Evolutionary conservation across 2,329 filamentous ascomycete species (phyloP), one percentile per base, ranked within the genome.

Genomic region (Exophiala sp.): DNA sequence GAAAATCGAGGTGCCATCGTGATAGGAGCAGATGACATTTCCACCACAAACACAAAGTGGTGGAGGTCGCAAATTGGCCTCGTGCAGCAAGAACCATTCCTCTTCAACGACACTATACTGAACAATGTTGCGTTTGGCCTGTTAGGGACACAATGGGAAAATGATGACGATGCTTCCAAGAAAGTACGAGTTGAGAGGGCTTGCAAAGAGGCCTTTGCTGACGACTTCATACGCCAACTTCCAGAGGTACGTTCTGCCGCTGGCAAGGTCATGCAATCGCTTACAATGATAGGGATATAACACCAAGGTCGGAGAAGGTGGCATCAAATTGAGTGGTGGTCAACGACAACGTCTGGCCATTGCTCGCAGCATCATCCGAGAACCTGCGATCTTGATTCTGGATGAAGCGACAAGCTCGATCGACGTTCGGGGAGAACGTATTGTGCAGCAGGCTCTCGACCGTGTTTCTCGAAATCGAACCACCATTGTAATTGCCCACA

Each of bases 331-430:
- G 1, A 90, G 86, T 9, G 87, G 89, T n/a, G 90, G 90, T 1
- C 89, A 95, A 67, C 82, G 88, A n/a, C 89, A 95, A 67, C 82
- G 90, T 4, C 79, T 95, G 20, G 85, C 88, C 2, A 90, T 91
- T 57, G 87, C 87, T 0, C 77, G 87, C 6, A 84, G 84, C 9
- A 83, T 90, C 24, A 77, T 90, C 49, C 82, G 85, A 42, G 74
- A 83, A 47, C 87, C 87, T 0, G 72, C 75, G 0, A 81, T 91
- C 1, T 71, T 91, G 2, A 79, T 91, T 5, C 73, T 94, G 6
- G 87, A 94, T 64, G 87, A 92, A 69, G 88, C 88, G 1, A 91
- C 87, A 0, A 87, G 83, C 53, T 84, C 86, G 11, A 78, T 83
- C 35, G 80, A 83, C 59, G 77, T 80, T 1, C 71, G 75, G 11